phyloP scores from a whole-genome alignment of 306 rosid species.

The Cucumis melo region DNA sequence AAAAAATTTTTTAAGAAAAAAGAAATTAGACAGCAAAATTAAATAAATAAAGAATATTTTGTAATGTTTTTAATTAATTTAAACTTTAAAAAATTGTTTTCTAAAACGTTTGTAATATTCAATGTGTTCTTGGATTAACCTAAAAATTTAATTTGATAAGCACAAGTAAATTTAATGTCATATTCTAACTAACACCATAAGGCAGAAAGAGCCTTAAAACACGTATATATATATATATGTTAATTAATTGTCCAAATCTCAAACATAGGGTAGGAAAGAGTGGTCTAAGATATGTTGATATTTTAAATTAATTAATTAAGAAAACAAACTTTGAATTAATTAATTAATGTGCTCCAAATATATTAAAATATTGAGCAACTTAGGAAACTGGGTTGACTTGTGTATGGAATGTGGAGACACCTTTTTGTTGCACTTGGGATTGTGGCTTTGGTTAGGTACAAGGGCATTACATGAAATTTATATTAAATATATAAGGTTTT shows the following conservation, averaged over 20 bases:
- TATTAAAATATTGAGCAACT: not conserved
- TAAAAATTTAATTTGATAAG: no score
- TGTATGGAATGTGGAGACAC: not conserved
- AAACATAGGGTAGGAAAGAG: not conserved
- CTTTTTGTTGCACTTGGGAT: conserved; percentile 1
- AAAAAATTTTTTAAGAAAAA: no score
- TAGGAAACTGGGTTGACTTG: conserved; percentile 2
- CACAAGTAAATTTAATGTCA: no score
- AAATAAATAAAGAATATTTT: no score
- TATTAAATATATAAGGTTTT: no score
- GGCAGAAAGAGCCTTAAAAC: not conserved
- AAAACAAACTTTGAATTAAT: not conserved
- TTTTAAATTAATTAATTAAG: not conserved
- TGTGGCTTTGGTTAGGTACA: not conserved
- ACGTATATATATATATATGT: not conserved
- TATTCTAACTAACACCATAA: no score
- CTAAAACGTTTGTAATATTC: no score
- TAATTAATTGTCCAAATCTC: not conserved
- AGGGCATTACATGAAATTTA: not conserved
- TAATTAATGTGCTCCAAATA: not conserved
- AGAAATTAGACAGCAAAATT: no score
- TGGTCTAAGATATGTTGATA: not conserved
- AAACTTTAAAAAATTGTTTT: no score
- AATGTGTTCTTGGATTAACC: no score
- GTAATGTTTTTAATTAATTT: no score